A percentile compares a stretch with the other conserved stretches of the same genome.
phyloP scores from a whole-genome alignment of 352 stramenopile genomes.

The Globisporangium abappressorium region DNA sequence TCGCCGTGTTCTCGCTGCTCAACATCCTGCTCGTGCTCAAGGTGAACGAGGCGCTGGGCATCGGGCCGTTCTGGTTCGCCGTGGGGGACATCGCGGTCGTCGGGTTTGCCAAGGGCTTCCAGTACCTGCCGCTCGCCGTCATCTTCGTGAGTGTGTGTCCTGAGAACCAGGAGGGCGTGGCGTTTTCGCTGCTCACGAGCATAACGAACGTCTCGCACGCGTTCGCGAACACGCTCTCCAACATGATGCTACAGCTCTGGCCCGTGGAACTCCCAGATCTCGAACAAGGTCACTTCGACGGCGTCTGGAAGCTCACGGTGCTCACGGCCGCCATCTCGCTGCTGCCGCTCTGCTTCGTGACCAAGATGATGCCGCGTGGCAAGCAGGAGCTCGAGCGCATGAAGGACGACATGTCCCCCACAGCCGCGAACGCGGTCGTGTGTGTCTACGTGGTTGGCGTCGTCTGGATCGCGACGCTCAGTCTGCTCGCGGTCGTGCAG shows the following conservation, averaged over 20 bases:
- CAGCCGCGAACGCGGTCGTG: conserved; percentile 31
- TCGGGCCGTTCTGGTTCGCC: conserved; percentile 76
- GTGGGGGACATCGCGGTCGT: conserved; percentile 64
- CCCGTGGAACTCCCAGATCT: conserved; percentile 68
- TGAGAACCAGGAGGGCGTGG: conserved; percentile 67
- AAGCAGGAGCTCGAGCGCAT: conserved; percentile 47
- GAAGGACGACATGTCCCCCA: conserved; percentile 42
- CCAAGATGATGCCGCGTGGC: conserved; percentile 49
- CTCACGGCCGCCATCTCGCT: conserved; percentile 60
- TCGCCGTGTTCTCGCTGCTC: conserved; percentile 61
- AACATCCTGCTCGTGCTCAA: conserved; percentile 68
- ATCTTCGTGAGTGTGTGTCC: conserved; percentile 80
- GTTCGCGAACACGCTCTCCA: conserved; percentile 72
- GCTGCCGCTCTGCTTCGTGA: conserved; percentile 47
- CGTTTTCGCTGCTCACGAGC: conserved; percentile 76
- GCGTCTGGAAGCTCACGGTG: conserved; percentile 79
- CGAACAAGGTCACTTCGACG: conserved; percentile 42
- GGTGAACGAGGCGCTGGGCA: conserved; percentile 56
- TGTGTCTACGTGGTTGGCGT: conserved; percentile 55
- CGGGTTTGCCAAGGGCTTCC: conserved; percentile 71
- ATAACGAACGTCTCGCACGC: conserved; percentile 69
- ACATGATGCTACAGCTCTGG: conserved; percentile 73
- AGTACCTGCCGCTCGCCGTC: conserved; percentile 73
- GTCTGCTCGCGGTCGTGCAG: conserved; percentile 56
- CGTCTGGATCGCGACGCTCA: conserved; percentile 61